phyloP scores from a whole-genome alignment of 176 grass and related monocot species.

The Carex myosuroides region DNA sequence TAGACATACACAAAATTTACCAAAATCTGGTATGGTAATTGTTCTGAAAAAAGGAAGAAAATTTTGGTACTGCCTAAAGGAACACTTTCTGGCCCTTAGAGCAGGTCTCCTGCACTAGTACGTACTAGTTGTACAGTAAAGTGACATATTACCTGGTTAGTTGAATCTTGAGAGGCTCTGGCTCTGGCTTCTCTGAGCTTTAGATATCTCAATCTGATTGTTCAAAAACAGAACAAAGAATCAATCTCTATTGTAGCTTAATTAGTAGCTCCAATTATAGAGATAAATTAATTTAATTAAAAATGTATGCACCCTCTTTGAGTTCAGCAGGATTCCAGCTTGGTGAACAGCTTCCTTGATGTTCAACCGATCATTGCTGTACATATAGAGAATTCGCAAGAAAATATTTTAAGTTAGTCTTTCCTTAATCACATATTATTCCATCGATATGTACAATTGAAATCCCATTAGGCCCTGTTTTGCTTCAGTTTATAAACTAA shows the following conservation, averaged over 20 bases:
- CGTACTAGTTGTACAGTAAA: too few species aligned
- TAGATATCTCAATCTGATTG: not conserved
- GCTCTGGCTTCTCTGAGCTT: not conserved
- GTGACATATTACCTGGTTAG: not conserved
- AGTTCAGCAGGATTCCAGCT: not conserved
- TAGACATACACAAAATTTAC: not conserved
- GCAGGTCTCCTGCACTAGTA: too few species aligned
- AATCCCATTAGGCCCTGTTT: too few species aligned
- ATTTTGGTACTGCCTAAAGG: not conserved
- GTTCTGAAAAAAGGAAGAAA: not conserved
- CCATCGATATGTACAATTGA: too few species aligned
- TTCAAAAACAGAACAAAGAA: not conserved
- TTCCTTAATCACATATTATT: too few species aligned
- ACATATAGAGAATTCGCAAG: not conserved
- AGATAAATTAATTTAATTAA: not conserved
- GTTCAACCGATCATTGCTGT: not conserved
- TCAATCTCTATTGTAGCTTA: not conserved
- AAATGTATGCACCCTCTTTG: not conserved
- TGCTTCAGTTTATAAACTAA: too few species aligned
- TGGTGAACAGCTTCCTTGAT: not conserved
- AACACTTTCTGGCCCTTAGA: too few species aligned
- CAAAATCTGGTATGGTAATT: not conserved
- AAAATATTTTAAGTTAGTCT: too few species aligned
- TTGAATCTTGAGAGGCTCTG: not conserved
- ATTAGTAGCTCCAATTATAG: not conserved